phyloP scores from a whole-genome alignment of 75 land plant species.

The Cryptomeria japonica region DNA sequence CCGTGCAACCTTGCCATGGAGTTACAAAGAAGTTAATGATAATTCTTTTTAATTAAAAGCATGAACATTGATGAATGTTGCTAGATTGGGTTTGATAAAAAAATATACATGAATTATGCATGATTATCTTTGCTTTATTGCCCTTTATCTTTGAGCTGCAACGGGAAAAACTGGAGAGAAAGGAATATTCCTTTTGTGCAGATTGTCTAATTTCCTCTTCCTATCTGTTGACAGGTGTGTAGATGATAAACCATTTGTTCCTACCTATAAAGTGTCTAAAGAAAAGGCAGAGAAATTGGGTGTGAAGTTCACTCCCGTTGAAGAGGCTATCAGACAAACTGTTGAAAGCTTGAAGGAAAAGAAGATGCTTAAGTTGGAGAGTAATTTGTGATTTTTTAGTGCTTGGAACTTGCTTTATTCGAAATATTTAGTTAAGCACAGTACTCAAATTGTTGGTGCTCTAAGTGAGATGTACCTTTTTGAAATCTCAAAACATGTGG shows the following conservation, averaged over 20 bases:
- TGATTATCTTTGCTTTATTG: neutral
- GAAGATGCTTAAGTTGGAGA: slow-evolving; percentile 16
- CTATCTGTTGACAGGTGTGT: slow-evolving; percentile 26
- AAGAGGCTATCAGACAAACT: slow-evolving; percentile 44
- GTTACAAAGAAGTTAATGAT: neutral
- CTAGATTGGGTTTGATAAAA: neutral
- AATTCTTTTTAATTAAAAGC: no score
- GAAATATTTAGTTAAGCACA: neutral
- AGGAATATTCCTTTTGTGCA: neutral
- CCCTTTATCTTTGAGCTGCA: neutral
- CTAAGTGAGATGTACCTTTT: neutral
- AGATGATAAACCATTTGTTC: slow-evolving; percentile 40
- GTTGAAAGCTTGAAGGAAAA: slow-evolving; percentile 63
- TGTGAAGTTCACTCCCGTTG: slow-evolving; percentile 47
- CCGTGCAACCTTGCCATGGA: no score
- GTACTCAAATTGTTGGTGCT: neutral
- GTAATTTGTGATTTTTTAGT: neutral
- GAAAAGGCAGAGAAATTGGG: slow-evolving; percentile 44
- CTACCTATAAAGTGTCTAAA: slow-evolving; percentile 28
- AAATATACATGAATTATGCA: neutral
- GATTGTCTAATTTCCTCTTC: neutral
- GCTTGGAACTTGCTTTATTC: neutral
- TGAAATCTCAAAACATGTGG: neutral
- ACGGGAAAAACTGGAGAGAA: neutral
- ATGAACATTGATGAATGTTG: neutral